Percentiles rank a stretch among this genome's conserved stretches.
Evolutionary conservation across 1,284 basidiomycete genomes (phyloP).

Genomic region (Crucibulum cyathiforme): DNA sequence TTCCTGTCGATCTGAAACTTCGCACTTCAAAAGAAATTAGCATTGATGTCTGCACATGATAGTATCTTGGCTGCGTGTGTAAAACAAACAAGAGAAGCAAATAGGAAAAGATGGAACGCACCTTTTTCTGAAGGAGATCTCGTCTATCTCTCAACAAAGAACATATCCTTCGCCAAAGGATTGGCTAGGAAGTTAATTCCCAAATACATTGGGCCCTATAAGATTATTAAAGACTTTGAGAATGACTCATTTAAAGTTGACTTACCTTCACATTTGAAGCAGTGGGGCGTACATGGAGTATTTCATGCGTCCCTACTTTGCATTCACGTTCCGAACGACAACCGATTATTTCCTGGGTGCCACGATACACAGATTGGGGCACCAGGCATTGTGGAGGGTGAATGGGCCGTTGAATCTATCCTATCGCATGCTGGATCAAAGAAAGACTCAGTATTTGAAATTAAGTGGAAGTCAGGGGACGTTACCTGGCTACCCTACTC

Average conservation of each 20-base stretch:
- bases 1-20: constrained; percentile 29
- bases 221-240: too few relatives aligned
- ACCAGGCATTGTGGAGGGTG: background rate
- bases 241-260: too few relatives aligned
- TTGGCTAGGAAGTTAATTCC: too few relatives aligned
- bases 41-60: constrained; percentile 19
- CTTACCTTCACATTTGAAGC: too few relatives aligned
- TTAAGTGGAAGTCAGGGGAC: constrained; percentile 14
- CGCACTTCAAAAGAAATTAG: constrained; percentile 25
- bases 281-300: background rate
- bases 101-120: too few relatives aligned
- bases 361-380: constrained; percentile 1
- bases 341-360: constrained; percentile 10
- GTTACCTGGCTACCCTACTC: constrained; percentile 12
- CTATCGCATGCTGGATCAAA: constrained; percentile 2
- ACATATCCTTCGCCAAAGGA: too few relatives aligned
- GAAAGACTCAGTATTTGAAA: constrained; percentile 7
- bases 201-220: too few relatives aligned
- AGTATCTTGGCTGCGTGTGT: background rate
- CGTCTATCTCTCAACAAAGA: too few relatives aligned
- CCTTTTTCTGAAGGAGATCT: too few relatives aligned
- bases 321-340: constrained; percentile 12
- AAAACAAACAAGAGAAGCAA: too few relatives aligned
- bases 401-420: constrained; percentile 11
- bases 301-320: constrained; percentile 9